Evolutionary conservation across 768 basidiomycete species (phyloP).

Genomic region (Fibroporia radiculosa): DNA sequence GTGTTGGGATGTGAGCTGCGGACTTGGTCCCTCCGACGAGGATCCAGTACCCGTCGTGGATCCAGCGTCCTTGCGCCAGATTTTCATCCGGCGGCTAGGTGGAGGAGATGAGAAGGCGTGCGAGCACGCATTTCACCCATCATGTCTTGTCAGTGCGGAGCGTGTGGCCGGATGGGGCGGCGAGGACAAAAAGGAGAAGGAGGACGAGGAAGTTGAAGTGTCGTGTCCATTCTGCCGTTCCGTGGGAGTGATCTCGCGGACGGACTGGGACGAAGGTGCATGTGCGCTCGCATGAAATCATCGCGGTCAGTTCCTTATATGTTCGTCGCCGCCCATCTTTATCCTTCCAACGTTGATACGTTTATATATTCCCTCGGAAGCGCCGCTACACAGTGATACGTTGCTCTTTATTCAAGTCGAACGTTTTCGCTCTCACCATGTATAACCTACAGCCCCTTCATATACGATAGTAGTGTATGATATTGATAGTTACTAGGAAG

Average conservation of each 20-base stretch:
- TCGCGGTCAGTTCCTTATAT: no score
- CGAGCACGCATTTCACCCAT: conserved; percentile 60
- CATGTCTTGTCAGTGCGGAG: conserved; percentile 64
- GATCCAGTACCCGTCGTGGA: conserved; percentile 18
- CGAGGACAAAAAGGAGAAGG: conserved; percentile 29
- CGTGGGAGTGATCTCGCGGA: conserved; percentile 48
- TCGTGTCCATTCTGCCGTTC: conserved; percentile 67
- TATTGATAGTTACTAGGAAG: no score
- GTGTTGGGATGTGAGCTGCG: conserved; percentile 68
- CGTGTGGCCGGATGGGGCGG: conserved; percentile 57
- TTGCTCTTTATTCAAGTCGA: no score
- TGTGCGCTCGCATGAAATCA: conserved; percentile 18
- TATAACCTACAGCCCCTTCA: no score
- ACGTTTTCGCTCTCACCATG: no score
- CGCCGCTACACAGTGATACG: no score
- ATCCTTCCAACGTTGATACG: no score
- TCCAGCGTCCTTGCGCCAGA: conserved; percentile 15
- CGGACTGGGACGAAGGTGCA: conserved; percentile 53
- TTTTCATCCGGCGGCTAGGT: conserved; percentile 28
- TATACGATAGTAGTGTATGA: no score
- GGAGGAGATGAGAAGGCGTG: conserved; percentile 34
- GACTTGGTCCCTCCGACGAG: conserved; percentile 40
- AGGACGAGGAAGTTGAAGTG: conserved; percentile 45
- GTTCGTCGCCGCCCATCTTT: no score
- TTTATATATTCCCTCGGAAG: no score